phyloP scores from a whole-genome alignment of 371 early-diverging fungal genomes.

The Agmasoma carcini region DNA sequence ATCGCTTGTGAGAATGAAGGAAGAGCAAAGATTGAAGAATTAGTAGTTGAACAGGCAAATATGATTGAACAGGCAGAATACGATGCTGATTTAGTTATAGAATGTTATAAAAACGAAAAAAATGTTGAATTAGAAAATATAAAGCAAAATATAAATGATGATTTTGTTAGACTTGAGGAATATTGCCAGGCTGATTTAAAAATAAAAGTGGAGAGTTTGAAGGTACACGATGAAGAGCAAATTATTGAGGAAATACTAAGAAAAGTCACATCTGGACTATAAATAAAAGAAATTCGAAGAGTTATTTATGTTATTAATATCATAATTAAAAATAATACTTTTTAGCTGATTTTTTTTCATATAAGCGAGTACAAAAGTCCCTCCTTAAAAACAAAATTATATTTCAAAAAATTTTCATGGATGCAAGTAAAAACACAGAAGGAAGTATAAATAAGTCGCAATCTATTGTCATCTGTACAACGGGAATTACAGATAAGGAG shows the following conservation, averaged over 20 bases:
- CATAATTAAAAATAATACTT: not conserved
- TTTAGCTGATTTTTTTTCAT: not conserved
- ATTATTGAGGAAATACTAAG: slow-evolving; percentile 10
- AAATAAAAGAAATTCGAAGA: not conserved
- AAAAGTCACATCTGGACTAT: not conserved
- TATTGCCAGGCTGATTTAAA: slow-evolving; percentile 6
- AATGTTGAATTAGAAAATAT: slow-evolving; percentile 6
- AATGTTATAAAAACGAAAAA: not conserved
- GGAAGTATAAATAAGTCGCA: slow-evolving; percentile 19
- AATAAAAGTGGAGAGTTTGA: not conserved
- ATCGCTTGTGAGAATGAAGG: slow-evolving; percentile 34
- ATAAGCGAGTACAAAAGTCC: not conserved
- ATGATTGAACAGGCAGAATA: slow-evolving; percentile 24
- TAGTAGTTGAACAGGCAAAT: slow-evolving; percentile 3
- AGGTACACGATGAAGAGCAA: slow-evolving; percentile 3
- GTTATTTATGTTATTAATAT: not conserved
- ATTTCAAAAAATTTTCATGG: not conserved
- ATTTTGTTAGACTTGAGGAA: slow-evolving; percentile 7
- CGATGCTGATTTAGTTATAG: slow-evolving; percentile 19
- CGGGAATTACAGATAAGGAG: slow-evolving; percentile 36
- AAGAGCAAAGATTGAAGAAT: slow-evolving; percentile 16
- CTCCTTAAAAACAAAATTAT: not conserved
- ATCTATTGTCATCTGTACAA: slow-evolving; percentile 32
- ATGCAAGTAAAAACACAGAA: slow-evolving; percentile 13
- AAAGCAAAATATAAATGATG: slow-evolving; percentile 8